These are phyloP conservation scores for Alternaria tenuissima DNA, from an alignment of 2,329 filamentous ascomycete species.

Conservation along the genomic window DNA sequence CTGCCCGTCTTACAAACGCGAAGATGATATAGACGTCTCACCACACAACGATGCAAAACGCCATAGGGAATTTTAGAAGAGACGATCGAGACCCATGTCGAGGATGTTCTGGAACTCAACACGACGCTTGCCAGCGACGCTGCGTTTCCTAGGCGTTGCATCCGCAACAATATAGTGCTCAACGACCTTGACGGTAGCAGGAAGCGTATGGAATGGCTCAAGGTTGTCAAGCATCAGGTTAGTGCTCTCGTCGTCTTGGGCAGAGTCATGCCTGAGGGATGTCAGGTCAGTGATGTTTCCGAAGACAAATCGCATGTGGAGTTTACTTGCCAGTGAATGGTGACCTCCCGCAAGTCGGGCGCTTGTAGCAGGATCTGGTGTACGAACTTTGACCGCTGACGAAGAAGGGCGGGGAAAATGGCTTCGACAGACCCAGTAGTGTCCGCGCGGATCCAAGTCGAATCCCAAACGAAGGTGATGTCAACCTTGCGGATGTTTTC, in stretches of 20 bases:
- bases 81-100: constrained; percentile 25
- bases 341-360: constrained; percentile 35
- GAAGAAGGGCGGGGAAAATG: constrained; percentile 40
- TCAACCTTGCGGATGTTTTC: constrained; percentile 45
- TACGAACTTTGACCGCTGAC: constrained; percentile 36
- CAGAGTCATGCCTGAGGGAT: constrained; percentile 37
- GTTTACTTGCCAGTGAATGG: constrained; percentile 34
- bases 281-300: neutral
- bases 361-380: constrained; percentile 34
- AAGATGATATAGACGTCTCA: neutral
- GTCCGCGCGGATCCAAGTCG: constrained; percentile 40
- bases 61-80: constrained; percentile 16
- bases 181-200: constrained; percentile 31
- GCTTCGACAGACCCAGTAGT: constrained; percentile 22
- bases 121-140: constrained; percentile 38
- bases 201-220: constrained; percentile 30
- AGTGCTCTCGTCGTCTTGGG: constrained; percentile 30
- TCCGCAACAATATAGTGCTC: constrained; percentile 40
- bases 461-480: constrained; percentile 46
- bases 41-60: neutral
- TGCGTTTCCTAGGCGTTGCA: constrained; percentile 32
- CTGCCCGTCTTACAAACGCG: neutral
- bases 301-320: neutral
- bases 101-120: constrained; percentile 43
- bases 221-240: constrained; percentile 36